Conservation (phyloP, 2,329 filamentous ascomycete species). For the Microcyclospora pomicola region DNA sequence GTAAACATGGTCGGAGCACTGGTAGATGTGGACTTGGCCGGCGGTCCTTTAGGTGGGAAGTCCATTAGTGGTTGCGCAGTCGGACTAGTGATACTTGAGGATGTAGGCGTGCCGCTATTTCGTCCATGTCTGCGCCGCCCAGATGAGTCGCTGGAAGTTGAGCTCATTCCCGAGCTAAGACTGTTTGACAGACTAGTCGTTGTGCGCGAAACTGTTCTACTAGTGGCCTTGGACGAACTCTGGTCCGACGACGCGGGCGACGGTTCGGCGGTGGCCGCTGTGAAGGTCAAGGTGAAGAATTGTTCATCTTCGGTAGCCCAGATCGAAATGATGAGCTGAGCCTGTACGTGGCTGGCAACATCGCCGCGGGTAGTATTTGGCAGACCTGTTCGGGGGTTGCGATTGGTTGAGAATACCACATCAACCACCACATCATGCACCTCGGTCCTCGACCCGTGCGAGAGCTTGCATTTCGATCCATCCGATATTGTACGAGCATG, state of each 20-base stretch:
- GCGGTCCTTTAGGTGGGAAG: constrained; percentile 55
- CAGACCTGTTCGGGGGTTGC: constrained; percentile 25
- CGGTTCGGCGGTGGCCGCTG: constrained; percentile 32
- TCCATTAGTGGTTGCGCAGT: constrained; percentile 40
- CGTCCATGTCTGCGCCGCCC: constrained; percentile 1
- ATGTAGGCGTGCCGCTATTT: constrained; percentile 2
- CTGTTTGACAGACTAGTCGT: constrained; percentile 24
- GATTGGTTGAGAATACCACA: constrained; percentile 47
- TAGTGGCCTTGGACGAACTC: constrained; percentile 17
- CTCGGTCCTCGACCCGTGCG: constrained; percentile 26
- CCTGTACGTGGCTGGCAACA: constrained; percentile 34
- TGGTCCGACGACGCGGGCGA: constrained; percentile 9
- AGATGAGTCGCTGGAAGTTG: constrained; percentile 22
- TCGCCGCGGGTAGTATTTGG: constrained; percentile 20
- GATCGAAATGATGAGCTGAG: constrained; percentile 64
- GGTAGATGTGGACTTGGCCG: constrained; percentile 40
- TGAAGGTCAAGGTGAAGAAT: constrained; percentile 65
- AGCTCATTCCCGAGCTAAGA: constrained; percentile 23
- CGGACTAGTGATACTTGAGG: constrained; percentile 36
- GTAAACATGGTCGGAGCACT: constrained; percentile 53
- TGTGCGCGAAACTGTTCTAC: constrained; percentile 29
- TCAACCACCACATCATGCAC: constrained; percentile 50
- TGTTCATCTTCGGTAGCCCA: constrained; percentile 56
- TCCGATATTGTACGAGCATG: background rate
- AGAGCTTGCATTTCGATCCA: no score